A percentile compares a stretch with the other conserved stretches of the same genome.
These are phyloP conservation scores for Paramecium bursaria DNA, from an alignment of 73 alveolate genomes.

Conservation along the genomic window DNA sequence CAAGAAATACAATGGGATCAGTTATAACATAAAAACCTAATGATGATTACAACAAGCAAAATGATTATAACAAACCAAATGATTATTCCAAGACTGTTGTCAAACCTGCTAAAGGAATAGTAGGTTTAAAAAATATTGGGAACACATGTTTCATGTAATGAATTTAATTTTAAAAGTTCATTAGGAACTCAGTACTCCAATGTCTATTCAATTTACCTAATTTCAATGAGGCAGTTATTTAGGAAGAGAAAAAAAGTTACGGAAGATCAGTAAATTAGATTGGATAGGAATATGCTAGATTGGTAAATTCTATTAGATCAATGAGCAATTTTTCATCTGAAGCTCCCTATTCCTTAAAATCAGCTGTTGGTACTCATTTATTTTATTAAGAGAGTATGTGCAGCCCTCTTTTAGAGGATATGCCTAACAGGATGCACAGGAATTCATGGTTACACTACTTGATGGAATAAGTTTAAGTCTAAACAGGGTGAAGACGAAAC, in stretches of 20 bases:
- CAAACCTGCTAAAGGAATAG: slow-evolving; percentile 35
- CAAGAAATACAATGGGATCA: too few species aligned
- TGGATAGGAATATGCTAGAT: slow-evolving; percentile 60
- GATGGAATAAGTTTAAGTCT: slow-evolving; percentile 83
- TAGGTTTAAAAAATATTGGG: slow-evolving; percentile 84
- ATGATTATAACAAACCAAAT: too few species aligned
- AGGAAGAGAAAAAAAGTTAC: slow-evolving; percentile 12
- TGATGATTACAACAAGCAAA: too few species aligned
- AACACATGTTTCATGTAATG: slow-evolving; percentile 84
- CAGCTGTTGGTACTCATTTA: slow-evolving; percentile 51
- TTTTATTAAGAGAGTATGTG: slow-evolving; percentile 50
- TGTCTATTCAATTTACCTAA: slow-evolving; percentile 90
- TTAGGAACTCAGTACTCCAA: slow-evolving; percentile 88
- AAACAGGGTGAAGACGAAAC: slow-evolving; percentile 77
- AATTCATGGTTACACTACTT: slow-evolving; percentile 77
- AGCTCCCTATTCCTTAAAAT: slow-evolving; percentile 66
- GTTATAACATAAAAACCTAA: too few species aligned
- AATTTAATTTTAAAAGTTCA: background rate
- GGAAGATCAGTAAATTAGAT: slow-evolving; percentile 26
- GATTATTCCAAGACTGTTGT: too few species aligned
- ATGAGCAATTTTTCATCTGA: slow-evolving; percentile 60
- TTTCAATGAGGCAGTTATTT: slow-evolving; percentile 86
- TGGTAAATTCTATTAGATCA: slow-evolving; percentile 60
- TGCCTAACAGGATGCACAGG: slow-evolving; percentile 84
- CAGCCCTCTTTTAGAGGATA: slow-evolving; percentile 81